These are phyloP conservation scores for Magnusiomyces fungicola DNA, from an alignment of 1,139 yeast species.

Conservation along the genomic window DNA sequence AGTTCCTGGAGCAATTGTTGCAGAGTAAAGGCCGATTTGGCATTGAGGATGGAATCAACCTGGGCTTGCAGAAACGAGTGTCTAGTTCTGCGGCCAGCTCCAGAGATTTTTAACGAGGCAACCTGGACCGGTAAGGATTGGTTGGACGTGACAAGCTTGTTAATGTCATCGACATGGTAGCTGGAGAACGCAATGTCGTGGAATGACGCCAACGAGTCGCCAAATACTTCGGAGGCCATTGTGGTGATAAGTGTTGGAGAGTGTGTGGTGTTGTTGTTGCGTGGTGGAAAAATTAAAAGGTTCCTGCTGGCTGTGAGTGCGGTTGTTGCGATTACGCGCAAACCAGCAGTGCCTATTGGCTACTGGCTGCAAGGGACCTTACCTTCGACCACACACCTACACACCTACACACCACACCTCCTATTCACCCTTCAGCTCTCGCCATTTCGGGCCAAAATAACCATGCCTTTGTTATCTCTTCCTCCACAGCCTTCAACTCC, in stretches of 20 bases:
- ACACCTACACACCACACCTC: too few species aligned
- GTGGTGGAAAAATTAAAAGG: background rate
- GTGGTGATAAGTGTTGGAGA: background rate
- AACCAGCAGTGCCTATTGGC: too few species aligned
- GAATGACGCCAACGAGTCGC: slow-evolving; percentile 12
- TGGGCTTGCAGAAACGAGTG: slow-evolving; percentile 47
- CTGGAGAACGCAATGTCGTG: slow-evolving; percentile 13
- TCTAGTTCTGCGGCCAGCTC: slow-evolving; percentile 44
- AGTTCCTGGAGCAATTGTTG: slow-evolving; percentile 26
- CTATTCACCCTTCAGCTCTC: too few species aligned
- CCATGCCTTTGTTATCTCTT: too few species aligned
- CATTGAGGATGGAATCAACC: slow-evolving; percentile 44
- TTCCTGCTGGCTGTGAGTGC: background rate
- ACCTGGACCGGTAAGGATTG: slow-evolving; percentile 15
- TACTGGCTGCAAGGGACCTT: too few species aligned
- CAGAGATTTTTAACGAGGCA: slow-evolving; percentile 45
- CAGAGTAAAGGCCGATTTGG: slow-evolving; percentile 22
- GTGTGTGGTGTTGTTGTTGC: too few species aligned
- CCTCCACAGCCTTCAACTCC: too few species aligned
- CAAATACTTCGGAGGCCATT: slow-evolving; percentile 14
- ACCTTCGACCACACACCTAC: too few species aligned
- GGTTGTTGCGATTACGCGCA: background rate
- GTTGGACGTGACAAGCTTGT: slow-evolving; percentile 10
- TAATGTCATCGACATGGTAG: slow-evolving; percentile 13
- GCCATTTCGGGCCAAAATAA: too few species aligned